phyloP scores from a whole-genome alignment of 768 basidiomycete genomes.

The Gloeopeniophorella convolvens region DNA sequence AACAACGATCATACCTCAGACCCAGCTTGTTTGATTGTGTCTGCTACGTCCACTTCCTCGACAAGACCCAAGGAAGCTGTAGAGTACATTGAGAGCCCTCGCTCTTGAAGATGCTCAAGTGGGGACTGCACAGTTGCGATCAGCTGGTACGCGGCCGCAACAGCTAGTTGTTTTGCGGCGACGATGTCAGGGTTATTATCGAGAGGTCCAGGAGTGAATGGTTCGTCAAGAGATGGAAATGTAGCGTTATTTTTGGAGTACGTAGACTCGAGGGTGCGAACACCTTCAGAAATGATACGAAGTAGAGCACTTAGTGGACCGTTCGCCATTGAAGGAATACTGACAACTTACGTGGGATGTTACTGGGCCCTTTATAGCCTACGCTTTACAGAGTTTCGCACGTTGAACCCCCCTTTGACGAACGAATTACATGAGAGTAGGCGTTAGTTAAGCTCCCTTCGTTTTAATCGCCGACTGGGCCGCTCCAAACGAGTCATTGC shows the following conservation, averaged over 20 bases:
- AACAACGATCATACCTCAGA: background rate
- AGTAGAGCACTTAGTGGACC: no score
- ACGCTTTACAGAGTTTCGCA: no score
- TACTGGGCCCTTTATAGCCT: no score
- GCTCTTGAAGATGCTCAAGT: no score
- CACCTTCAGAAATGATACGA: no score
- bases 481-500: no score
- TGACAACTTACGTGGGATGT: no score
- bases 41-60: background rate
- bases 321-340: no score
- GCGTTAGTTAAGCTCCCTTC: no score
- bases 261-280: background rate
- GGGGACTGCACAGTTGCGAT: background rate
- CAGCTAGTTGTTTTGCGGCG: background rate
- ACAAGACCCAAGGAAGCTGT: background rate
- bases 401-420: no score
- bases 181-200: background rate
- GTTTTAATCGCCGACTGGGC: no score
- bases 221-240: slow-evolving; percentile 2
- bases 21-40: background rate
- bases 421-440: no score
- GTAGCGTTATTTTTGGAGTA: background rate
- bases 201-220: background rate
- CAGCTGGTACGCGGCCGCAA: background rate
- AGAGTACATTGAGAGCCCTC: background rate